Base-by-base conservation (phyloP, 345 rosid genomes). In the Sisymbrium altissimum region DNA sequence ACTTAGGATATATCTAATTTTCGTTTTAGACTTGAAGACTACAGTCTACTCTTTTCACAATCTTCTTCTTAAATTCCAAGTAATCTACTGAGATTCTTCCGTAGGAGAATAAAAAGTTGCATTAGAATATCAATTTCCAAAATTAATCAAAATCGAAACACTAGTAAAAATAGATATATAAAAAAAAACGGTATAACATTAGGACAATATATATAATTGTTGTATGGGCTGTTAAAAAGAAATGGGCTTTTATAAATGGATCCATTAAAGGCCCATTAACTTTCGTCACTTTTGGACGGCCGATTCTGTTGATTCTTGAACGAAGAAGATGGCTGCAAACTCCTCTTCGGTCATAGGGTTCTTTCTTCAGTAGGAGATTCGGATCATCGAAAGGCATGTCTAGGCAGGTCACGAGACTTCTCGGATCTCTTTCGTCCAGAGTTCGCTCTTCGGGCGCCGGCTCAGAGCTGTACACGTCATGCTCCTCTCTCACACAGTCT, bases 401-500 rank as follows among this genome's bases (percentile, higher is more conserved):
- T 1, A 66, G 81, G 52, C 81, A 73, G 8, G 67, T 62, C 41
- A 73, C 75, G 6, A 60, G 46, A 41, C 73, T 73, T 30, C 69
- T 78, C 71, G 71, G 78, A 44, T 73, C 74, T 68, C 64, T 74
- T 14, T 53, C 70, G 0, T 73, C 77, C 9, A 64, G 32, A 39
- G 44, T 55, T 35, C 78, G 55, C 63, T 56, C 52, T 55, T 35
- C 80, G 36, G 39, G 53, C 33, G 19, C 36, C n/a, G 11, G 69
- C 70, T 50, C 75, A 12, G 74, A 75, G 39, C 9, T 75, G 27
- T 15, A 2, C 14, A 65, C 70, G 14, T 76, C 79, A 44, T 76
- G 71, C 61, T 18, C 14, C 63, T 61, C 74, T 52, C 64, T 75
- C 48, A 75, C 68, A 9, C 82, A 73, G 60, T 76, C 83, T 6